Evolutionary conservation across 176 grass and related monocot species (phyloP), one percentile per base, ranked within the genome.

Genomic region (Elymus sibiricus): DNA sequence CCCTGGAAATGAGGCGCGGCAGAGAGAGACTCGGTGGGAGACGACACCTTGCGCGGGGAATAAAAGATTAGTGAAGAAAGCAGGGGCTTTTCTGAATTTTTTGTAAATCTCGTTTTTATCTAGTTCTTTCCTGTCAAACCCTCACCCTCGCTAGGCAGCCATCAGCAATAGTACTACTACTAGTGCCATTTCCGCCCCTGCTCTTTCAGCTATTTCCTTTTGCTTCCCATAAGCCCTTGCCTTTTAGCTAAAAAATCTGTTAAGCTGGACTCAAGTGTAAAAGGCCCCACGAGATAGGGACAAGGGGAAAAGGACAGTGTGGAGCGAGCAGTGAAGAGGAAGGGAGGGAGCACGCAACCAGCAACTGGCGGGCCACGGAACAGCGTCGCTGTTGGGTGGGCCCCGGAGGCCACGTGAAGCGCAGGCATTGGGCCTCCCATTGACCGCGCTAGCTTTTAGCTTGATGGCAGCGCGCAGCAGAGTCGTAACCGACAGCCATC

Each of bases 1-100:
- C 89, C 79, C 53, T 93, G 94, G 89, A 87, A 68, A 73, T 93
- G 74, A 79, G 38, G 64, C 19, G 72, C 34, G 66, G 34, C 83
- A 12, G 38, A 1, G 25, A 73, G 32, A 15, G 47, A 2, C 49
- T 53, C 78, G 60, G 12, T 34, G 51, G 71, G 46, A 27, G 28
- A 77, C 55, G 59, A 64, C 42, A 69, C 34, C 64, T 42, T 11
- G 22, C 8, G 73, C 1, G 49, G 58, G 61, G 79, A 84, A 86
- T 88, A 87, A 86, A 80, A 9, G 64, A 85, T 87, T 86, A 11
- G 17, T 25, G 43, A 39, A 12, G 56, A 61, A 51, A 14, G 1
- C 21, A 75, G 22, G 84, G 76, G 70, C 32, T 79, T 64, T 86
- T 90, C 86, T 88, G 47, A 72, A 85, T 64, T 1, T 84, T 88